Conservation (phyloP, 495 filamentous ascomycete genomes). For the Penicillium atrosanguineum region DNA sequence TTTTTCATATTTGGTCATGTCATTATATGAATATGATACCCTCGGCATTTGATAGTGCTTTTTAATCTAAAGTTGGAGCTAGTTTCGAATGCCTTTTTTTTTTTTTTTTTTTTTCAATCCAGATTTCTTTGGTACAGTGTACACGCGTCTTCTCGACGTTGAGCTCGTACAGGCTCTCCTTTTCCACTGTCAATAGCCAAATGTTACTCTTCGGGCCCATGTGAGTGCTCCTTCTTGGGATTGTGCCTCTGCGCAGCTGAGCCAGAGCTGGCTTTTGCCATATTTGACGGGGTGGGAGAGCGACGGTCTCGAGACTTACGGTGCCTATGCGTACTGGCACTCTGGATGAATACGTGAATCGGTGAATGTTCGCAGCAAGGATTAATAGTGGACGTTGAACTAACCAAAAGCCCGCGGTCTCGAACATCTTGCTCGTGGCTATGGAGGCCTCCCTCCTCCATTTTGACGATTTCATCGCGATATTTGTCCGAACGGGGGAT, state of each 20-base stretch:
- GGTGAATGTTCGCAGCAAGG: neutral
- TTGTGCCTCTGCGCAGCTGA: constrained; percentile 16
- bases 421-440: neutral
- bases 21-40: constrained; percentile 24
- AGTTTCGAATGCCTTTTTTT: neutral
- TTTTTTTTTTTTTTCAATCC: neutral
- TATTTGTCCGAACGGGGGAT: constrained; percentile 6
- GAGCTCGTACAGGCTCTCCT: neutral
- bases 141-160: neutral
- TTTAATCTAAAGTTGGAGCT: neutral
- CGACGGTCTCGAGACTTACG: constrained; percentile 8
- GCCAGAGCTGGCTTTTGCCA: constrained; percentile 12
- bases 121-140: neutral
- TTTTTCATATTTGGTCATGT: neutral
- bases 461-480: constrained; percentile 7
- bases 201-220: neutral
- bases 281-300: constrained; percentile 17
- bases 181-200: neutral
- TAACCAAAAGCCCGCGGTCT: constrained; percentile 1
- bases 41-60: constrained; percentile 4
- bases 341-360: neutral
- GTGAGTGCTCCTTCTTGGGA: neutral
- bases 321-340: constrained; percentile 1
- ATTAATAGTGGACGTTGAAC: neutral
- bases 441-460: constrained; percentile 6